phyloP scores from a whole-genome alignment of 371 early-diverging fungal genomes.

The Funneliformis caledonium region DNA sequence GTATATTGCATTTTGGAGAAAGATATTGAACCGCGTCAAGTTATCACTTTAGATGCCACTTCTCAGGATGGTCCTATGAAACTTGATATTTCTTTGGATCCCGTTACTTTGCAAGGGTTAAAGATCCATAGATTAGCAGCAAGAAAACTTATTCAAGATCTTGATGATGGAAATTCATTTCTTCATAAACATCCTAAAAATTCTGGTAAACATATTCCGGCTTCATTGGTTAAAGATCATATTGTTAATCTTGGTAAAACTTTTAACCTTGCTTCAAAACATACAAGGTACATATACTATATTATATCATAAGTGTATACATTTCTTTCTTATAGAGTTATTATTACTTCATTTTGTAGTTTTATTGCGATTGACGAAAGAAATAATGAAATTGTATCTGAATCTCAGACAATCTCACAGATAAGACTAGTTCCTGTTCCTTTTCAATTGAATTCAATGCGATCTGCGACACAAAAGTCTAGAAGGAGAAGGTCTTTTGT shows the following conservation, averaged over 20 bases:
- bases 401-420: background rate
- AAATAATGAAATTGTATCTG: background rate
- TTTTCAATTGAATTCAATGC: too few relatives aligned
- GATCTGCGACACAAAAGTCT: too few relatives aligned
- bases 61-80: conserved; percentile 54
- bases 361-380: conserved; percentile 37
- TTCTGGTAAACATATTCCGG: conserved; percentile 18
- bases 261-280: conserved; percentile 41
- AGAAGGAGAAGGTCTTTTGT: background rate
- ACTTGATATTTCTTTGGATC: conserved; percentile 49
- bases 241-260: conserved; percentile 42
- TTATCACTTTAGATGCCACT: conserved; percentile 46
- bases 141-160: conserved; percentile 52
- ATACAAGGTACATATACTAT: conserved; percentile 31
- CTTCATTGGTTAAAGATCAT: conserved; percentile 17
- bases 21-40: conserved; percentile 39
- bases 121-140: conserved; percentile 55
- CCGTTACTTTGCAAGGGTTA: conserved; percentile 41
- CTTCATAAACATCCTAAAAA: conserved; percentile 42
- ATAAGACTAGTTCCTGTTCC: background rate
- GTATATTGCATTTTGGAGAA: conserved; percentile 49
- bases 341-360: background rate
- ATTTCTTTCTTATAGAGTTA: background rate
- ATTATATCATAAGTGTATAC: background rate
- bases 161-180: conserved; percentile 48